These are phyloP conservation scores for Lipomyces sp. DNA, from an alignment of 805 yeast species.

Conservation along the genomic window DNA sequence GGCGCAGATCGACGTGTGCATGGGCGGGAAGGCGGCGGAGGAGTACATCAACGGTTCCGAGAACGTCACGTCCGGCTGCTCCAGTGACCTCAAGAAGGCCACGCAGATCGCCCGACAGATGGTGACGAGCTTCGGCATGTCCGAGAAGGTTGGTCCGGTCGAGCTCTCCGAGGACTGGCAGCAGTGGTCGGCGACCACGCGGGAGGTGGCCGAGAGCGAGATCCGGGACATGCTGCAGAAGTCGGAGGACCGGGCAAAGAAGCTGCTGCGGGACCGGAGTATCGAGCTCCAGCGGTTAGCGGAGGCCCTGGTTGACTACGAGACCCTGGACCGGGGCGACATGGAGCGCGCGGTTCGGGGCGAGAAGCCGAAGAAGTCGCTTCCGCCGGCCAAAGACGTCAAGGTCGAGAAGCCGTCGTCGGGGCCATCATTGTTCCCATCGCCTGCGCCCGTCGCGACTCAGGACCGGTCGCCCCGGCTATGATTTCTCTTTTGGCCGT, in stretches of 20 bases:
- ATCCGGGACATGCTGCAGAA: constrained; percentile 69
- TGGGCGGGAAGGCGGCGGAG: constrained; percentile 99
- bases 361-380: constrained; percentile 43
- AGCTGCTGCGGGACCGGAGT: constrained; percentile 56
- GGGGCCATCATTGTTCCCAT: background rate
- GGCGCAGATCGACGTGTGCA: constrained; percentile 91
- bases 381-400: constrained; percentile 3
- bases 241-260: constrained; percentile 77
- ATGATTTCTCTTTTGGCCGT: background rate
- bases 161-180: constrained; percentile 88
- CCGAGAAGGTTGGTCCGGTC: constrained; percentile 89
- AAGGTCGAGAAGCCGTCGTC: constrained; percentile 5
- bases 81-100: constrained; percentile 85
- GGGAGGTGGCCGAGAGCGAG: constrained; percentile 91
- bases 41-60: constrained; percentile 87
- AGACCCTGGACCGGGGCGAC: constrained; percentile 87
- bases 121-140: constrained; percentile 97
- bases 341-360: constrained; percentile 84
- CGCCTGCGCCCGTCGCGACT: constrained; percentile 9
- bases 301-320: constrained; percentile 89
- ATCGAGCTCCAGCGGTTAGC: constrained; percentile 83
- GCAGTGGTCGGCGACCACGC: constrained; percentile 84
- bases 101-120: constrained; percentile 92
- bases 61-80: constrained; percentile 92
- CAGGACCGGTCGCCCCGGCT: background rate